Conservation (phyloP, 192 early-diverging fungal species). For the Thamnidium elegans region DNA sequence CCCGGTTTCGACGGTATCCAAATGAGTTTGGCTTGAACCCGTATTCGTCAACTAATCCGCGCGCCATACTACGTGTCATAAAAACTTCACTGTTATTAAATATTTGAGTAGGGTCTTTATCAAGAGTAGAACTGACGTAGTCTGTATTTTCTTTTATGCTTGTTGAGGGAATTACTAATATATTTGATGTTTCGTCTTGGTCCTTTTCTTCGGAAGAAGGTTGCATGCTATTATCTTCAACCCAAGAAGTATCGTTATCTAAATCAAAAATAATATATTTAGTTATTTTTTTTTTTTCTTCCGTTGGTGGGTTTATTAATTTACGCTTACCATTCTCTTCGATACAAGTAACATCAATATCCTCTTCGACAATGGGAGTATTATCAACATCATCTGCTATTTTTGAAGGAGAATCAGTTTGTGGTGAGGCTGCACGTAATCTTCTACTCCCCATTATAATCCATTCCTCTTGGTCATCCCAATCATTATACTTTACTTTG, state of each 20-base stretch:
- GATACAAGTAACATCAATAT: too few species aligned
- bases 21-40: constrained; percentile 31
- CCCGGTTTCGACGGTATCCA: constrained; percentile 28
- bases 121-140: constrained; percentile 21
- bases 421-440: constrained; percentile 12
- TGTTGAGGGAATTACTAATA: background rate
- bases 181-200: too few species aligned
- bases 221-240: background rate
- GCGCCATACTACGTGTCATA: constrained; percentile 28
- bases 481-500: constrained; percentile 47
- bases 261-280: background rate
- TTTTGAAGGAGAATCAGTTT: background rate
- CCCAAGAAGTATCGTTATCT: too few species aligned
- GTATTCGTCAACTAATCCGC: constrained; percentile 23
- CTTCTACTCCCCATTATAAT: constrained; percentile 47
- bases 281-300: too few species aligned
- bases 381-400: too few species aligned
- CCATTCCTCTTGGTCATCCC: constrained; percentile 55
- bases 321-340: too few species aligned
- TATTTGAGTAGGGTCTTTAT: constrained; percentile 27
- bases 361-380: too few species aligned
- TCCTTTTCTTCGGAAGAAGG: background rate
- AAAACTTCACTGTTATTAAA: constrained; percentile 30
- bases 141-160: background rate
- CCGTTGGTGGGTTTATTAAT: too few species aligned